These are phyloP conservation scores for Plasmodium blacklocki DNA, from an alignment of 169 alveolate genomes.

Conservation along the genomic window DNA sequence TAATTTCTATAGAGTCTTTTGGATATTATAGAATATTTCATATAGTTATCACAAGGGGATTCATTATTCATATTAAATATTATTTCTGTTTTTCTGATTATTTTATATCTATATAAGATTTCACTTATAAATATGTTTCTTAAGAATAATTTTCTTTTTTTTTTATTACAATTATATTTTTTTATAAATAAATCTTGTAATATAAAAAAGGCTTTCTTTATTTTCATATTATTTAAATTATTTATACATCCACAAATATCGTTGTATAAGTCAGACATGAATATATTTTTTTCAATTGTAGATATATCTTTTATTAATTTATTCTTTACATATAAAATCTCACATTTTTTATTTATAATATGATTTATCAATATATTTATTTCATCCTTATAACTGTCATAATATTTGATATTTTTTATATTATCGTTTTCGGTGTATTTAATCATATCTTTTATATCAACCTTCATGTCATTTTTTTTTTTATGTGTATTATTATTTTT, in stretches of 20 bases:
- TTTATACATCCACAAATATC: slow-evolving; percentile 39
- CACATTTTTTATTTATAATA: slow-evolving; percentile 6
- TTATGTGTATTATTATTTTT: slow-evolving; percentile 5
- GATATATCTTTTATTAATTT: slow-evolving; percentile 11
- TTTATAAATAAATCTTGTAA: slow-evolving; percentile 20
- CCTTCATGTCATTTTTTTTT: not conserved
- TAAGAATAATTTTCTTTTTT: slow-evolving; percentile 7
- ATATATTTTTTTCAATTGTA: slow-evolving; percentile 8
- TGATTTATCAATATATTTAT: not conserved
- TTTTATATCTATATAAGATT: slow-evolving; percentile 67
- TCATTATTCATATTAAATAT: slow-evolving; percentile 30
- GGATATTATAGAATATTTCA: slow-evolving; percentile 34
- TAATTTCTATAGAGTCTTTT: slow-evolving; percentile 18
- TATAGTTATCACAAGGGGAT: not conserved
- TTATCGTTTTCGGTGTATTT: not conserved
- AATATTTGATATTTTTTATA: not conserved
- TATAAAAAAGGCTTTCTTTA: slow-evolving; percentile 28
- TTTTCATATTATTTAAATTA: slow-evolving; percentile 26
- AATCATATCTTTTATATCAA: not conserved
- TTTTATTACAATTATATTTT: slow-evolving; percentile 7
- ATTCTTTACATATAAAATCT: slow-evolving; percentile 1
- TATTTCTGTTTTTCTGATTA: slow-evolving; percentile 39
- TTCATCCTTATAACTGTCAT: not conserved
- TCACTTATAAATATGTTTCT: slow-evolving; percentile 56
- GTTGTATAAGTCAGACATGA: slow-evolving; percentile 34